phyloP scores from a whole-genome alignment of 352 stramenopile species.

The Peronospora destructor region DNA sequence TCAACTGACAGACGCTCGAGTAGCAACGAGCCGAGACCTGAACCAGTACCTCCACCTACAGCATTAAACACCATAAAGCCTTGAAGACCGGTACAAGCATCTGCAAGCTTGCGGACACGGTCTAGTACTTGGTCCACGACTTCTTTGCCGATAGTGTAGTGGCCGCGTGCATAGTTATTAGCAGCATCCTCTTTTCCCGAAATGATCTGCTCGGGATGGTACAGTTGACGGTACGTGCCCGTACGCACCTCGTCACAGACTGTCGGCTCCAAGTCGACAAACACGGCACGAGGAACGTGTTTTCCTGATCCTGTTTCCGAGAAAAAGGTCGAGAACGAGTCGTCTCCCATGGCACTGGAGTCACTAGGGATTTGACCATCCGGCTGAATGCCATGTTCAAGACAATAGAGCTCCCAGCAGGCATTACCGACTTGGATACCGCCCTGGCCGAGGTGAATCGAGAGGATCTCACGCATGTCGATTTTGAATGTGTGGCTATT shows the following conservation, averaged over 20 bases:
- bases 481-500: background rate
- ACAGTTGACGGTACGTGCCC: conserved; percentile 94
- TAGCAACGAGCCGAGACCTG: conserved; percentile 93
- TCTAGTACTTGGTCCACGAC: conserved; percentile 95
- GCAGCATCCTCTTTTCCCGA: conserved; percentile 94
- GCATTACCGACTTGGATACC: conserved; percentile 78
- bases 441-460: conserved; percentile 93
- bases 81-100: conserved; percentile 95
- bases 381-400: conserved; percentile 45
- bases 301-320: conserved; percentile 81
- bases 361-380: conserved; percentile 33
- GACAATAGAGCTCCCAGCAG: conserved; percentile 86
- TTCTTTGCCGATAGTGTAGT: conserved; percentile 92
- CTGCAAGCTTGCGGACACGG: conserved; percentile 93
- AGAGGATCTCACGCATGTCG: conserved; percentile 91
- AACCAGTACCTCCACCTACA: conserved; percentile 95
- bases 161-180: conserved; percentile 90
- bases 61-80: conserved; percentile 97
- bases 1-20: conserved; percentile 95
- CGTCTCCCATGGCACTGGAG: conserved; percentile 40
- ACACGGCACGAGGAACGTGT: conserved; percentile 66
- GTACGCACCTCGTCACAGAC: conserved; percentile 94
- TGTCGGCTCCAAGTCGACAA: conserved; percentile 80
- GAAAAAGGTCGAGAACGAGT: conserved; percentile 82
- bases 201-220: conserved; percentile 98